Evolutionary conservation across 148 eudicot genomes (phyloP), one percentile per base, ranked within the genome.

Genomic region (Limonium bicolor): DNA sequence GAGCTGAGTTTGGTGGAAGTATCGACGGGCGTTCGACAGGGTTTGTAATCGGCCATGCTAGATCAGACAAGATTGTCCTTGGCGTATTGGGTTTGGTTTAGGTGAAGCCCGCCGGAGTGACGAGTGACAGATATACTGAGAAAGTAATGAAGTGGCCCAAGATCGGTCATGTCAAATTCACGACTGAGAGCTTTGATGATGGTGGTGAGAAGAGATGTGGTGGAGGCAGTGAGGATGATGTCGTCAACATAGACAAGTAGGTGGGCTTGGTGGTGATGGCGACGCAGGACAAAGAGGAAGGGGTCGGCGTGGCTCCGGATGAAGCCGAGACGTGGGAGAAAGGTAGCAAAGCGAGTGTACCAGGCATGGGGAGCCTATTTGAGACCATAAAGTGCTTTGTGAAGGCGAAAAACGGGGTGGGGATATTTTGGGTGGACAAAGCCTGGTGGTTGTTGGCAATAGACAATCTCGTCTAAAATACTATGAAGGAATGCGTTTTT

Each of bases 71-170:
- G 37, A 10, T n/a, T 20, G 2, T 46, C 13, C 2, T 27, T 14
- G 2, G 51, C 36, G 15, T n/a, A n/a, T n/a, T n/a, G n/a, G n/a
- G n/a, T n/a, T n/a, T 49, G 30, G 6, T 19, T 32, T 9, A n/a
- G 11, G 1, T 49, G 53, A 19, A 31, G 24, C 9, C 16, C 41
- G 0, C 15, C 10, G 3, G 25, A 9, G 15, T 34, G 11, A 2
- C 7, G 14, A 11, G 53, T 35, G 20, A 35, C 41, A 16, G n/a
- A 27, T 19, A 49, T 49, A 20, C 53, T 41, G 27, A 49, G 7
- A 23, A 32, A 32, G 8, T 34, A 32, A 16, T 25, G 40, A 0
- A 49, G 41, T 8, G 25, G 40, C 4, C 53, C 27, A 2, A 49
- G 13, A 20, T 49, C 41, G 15, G 7, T 49, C 41, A 32, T 34